Evolutionary conservation across 176 grass and related monocot genomes (phyloP), one percentile per base, ranked within the genome.

Genomic region (Cenchrus fungigraminus): DNA sequence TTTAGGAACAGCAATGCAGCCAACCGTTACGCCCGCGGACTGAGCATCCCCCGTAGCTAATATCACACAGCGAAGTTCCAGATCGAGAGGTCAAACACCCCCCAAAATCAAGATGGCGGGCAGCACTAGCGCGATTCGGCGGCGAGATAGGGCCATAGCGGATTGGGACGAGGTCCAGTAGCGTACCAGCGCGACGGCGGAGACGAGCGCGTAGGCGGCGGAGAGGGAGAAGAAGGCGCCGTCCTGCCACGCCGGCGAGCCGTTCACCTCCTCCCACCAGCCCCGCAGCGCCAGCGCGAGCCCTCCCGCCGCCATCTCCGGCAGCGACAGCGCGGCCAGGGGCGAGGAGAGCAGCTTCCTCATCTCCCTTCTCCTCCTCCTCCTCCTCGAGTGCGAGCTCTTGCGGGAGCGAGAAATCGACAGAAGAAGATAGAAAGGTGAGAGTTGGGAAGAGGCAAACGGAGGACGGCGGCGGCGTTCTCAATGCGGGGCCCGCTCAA

Each of bases 231-330:
- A 97, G 85, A 97, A 94, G 85, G 85, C 82, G 1, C 79, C 86
- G 72, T 97, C 89, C 91, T 97, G 88, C 94, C 90, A 97, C 55
- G 76, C 68, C 84, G 34, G 65, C 79, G 92, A 94, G 49, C 79
- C 87, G 62, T 94, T 97, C 68, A 97, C 74, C 49, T 94, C 85
- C 37, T 79, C 78, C 94, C 94, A 97, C 94, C 92, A 97, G 9
- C 88, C 80, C 79, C 85, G 57, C 19, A 97, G 17, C 43, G 69
- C 77, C 45, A 43, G 69, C 4, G 50, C 31, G 15, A 52, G 50
- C 5, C 73, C 57, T 47, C 45, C 45, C 37, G 84, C 44, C n/a
- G 54, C 15, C 76, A 68, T 67, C 55, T 79, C 57, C 12, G 58
- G 79, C 19, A 15, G 59, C 63, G 64, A 46, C 64, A 67, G 74